Percentiles rank a stretch among this genome's conserved stretches.
Conservation (phyloP, 2,329 filamentous ascomycete species). For the Polychaeton citri region DNA sequence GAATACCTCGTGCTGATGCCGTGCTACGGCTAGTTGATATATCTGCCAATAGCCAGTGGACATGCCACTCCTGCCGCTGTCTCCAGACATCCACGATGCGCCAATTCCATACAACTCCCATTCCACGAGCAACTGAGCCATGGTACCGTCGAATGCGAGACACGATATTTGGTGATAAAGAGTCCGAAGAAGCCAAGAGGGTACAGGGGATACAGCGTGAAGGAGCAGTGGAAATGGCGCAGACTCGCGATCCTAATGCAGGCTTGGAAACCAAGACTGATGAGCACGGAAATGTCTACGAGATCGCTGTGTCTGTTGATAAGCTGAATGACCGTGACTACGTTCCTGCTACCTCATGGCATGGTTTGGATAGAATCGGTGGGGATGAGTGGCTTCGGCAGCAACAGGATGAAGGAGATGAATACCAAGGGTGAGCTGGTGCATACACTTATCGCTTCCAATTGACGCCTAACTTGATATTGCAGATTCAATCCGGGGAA, state of each 20-base stretch:
- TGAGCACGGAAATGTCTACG: conserved; percentile 9
- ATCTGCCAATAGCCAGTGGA: neutral
- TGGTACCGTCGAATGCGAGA: conserved; percentile 13
- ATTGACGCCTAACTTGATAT: conserved; percentile 1
- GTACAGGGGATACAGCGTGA: conserved; percentile 3
- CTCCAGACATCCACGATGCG: conserved; percentile 3
- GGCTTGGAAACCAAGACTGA: conserved; percentile 3
- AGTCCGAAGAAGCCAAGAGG: conserved; percentile 6
- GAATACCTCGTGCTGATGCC: neutral
- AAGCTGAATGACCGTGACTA: conserved; percentile 23
- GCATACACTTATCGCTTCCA: too few relatives aligned
- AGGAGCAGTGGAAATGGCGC: neutral
- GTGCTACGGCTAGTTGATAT: neutral
- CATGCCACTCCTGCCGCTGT: neutral
- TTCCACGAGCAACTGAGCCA: conserved; percentile 9
- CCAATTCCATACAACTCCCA: conserved; percentile 13
- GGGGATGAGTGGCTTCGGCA: conserved; percentile 29
- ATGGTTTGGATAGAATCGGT: conserved; percentile 43
- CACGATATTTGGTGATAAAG: conserved; percentile 15
- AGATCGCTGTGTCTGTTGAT: conserved; percentile 12
- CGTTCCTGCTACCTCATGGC: conserved; percentile 35
- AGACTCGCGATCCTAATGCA: neutral
- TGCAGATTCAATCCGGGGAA: conserved; percentile 26
- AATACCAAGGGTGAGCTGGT: conserved; percentile 21
- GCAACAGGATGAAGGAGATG: conserved; percentile 22